Evolutionary conservation across 495 filamentous ascomycete species (phyloP), one percentile per base, ranked within the genome.

Genomic region (Lasiosphaeria miniovina): DNA sequence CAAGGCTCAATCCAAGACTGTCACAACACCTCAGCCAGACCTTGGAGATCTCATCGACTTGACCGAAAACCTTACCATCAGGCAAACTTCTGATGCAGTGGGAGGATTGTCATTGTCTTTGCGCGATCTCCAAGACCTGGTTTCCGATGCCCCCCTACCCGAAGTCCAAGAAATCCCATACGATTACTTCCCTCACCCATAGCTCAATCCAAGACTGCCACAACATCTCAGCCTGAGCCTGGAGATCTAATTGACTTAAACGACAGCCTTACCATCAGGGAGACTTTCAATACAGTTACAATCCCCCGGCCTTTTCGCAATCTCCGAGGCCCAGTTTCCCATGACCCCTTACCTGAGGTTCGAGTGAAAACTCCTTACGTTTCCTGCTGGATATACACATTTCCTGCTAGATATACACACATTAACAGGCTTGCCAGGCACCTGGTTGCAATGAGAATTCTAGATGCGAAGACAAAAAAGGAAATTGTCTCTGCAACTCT

Each of bases 1-100:
- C 32, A 41, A 49, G 24, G 55, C 55, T 49, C 55, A 57, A 15
- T 17, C 43, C 17, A 9, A 36, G 31, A 49, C 40, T 7, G 14
- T 3, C 10, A 15, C 51, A 4, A 53, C 51, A 36, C 32, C 4
- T n/a, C 41, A 45, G 12, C 6, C 12, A 14, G 41, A 45, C 41
- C 4, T 45, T 4, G 41, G 41, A 12, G 41, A 45, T 45, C 11
- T 45, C 3, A 45, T 45, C 4, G 41, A 45, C 41, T 14, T 45
- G 41, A 45, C 41, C 12, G 41, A 45, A 10, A 45, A 45, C 15
- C 41, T 45, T n/a, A 45, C 41, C 41, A 6, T 45, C 41, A 45
- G 12, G 15, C 41, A 45, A 14, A 12, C 41, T 45, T 45, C 41
- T 45, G 41, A 4, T n/a, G 12, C 41, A 14, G 41, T 14, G 4